phyloP scores from a whole-genome alignment of 345 rosid species.

The Euphorbia peplus region DNA sequence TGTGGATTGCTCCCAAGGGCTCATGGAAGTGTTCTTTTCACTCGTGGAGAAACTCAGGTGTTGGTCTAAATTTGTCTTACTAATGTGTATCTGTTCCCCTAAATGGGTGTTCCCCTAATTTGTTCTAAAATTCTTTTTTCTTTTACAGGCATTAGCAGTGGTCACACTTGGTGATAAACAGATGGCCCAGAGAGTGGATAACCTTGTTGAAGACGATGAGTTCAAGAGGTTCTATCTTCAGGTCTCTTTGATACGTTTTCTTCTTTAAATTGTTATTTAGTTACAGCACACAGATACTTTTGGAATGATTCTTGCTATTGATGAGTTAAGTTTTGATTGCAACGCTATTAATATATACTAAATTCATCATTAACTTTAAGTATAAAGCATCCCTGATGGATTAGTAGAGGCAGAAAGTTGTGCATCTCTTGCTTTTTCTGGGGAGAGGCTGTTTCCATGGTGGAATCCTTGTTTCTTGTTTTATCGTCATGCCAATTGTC shows the following conservation, averaged over 20 bases:
- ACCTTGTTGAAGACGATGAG: constrained; percentile 74
- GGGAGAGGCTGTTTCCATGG: neutral
- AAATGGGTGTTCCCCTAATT: neutral
- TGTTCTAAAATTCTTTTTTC: constrained; percentile 1
- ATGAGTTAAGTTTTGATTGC: constrained; percentile 5
- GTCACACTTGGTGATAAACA: constrained; percentile 95
- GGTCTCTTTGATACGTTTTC: constrained; percentile 45
- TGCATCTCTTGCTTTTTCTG: neutral
- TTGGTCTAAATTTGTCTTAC: constrained; percentile 3
- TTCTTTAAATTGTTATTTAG: constrained; percentile 18
- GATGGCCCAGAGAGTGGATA: constrained; percentile 96
- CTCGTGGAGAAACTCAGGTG: constrained; percentile 99
- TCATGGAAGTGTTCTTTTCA: constrained; percentile 97
- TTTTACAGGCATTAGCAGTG: constrained; percentile 80
- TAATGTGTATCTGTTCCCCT: constrained; percentile 7
- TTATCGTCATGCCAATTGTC: neutral
- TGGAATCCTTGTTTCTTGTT: neutral
- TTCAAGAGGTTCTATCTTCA: constrained; percentile 97
- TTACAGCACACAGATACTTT: constrained; percentile 11
- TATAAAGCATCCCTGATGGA: no score
- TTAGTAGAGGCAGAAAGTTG: neutral
- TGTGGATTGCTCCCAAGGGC: constrained; percentile 96
- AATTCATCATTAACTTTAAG: neutral
- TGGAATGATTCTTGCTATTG: neutral
- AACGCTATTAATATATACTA: neutral